These are phyloP conservation scores for Camellia granthamiana DNA, from an alignment of 148 eudicot species.

Conservation along the genomic window DNA sequence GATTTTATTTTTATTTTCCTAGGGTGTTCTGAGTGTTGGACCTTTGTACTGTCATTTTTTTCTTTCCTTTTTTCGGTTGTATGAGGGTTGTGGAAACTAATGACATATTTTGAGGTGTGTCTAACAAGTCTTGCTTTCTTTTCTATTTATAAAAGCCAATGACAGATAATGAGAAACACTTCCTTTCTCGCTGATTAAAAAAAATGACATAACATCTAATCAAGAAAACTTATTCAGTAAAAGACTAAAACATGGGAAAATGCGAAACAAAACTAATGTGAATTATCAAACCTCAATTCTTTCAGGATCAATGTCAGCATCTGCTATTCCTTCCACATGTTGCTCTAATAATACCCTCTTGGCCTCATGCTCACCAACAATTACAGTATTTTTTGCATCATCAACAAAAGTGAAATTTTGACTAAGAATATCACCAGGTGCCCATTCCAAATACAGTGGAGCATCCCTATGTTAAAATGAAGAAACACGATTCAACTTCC, in stretches of 20 bases:
- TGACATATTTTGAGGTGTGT: too few relatives aligned
- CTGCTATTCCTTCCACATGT: conserved; percentile 46
- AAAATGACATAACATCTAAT: background rate
- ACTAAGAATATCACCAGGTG: conserved; percentile 68
- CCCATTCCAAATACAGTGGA: conserved; percentile 93
- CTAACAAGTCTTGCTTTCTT: too few relatives aligned
- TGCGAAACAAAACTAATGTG: background rate
- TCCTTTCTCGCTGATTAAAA: background rate
- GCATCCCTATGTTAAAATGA: conserved; percentile 52
- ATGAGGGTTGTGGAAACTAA: too few relatives aligned
- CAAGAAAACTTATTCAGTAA: background rate
- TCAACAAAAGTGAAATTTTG: conserved; percentile 28
- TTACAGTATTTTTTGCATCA: conserved; percentile 24
- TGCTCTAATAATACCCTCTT: conserved; percentile 60
- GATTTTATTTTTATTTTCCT: too few relatives aligned
- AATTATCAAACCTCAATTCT: conserved; percentile 74
- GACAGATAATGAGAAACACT: too few relatives aligned
- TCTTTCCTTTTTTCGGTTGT: too few relatives aligned
- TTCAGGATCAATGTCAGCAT: conserved; percentile 70
- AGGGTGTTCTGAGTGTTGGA: too few relatives aligned
- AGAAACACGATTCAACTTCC: background rate
- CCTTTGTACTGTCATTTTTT: too few relatives aligned
- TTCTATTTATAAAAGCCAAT: too few relatives aligned
- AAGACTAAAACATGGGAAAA: background rate
- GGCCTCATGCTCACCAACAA: conserved; percentile 53